Percentiles rank a stretch among this genome's conserved stretches.
phyloP scores from a whole-genome alignment of 805 yeast genomes.

The Candida schatavii region DNA sequence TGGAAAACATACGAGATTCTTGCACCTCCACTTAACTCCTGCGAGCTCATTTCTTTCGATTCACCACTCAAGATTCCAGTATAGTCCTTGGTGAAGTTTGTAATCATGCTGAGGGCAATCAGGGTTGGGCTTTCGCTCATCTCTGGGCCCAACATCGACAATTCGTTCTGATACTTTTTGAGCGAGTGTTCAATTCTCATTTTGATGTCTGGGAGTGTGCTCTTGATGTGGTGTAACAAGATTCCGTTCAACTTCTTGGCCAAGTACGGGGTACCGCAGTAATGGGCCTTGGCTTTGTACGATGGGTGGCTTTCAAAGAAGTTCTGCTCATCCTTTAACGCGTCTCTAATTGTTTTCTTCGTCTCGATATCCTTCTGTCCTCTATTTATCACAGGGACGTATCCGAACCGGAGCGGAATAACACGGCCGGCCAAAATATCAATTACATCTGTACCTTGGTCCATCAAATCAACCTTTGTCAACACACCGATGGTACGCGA shows the following conservation, averaged over 20 bases:
- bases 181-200: slow-evolving; percentile 82
- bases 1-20: slow-evolving; percentile 96
- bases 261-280: slow-evolving; percentile 97
- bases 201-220: slow-evolving; percentile 80
- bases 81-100: slow-evolving; percentile 90
- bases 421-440: slow-evolving; percentile 95
- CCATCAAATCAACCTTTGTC: slow-evolving; percentile 96
- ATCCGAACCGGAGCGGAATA: slow-evolving; percentile 91
- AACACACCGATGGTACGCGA: slow-evolving; percentile 93
- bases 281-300: slow-evolving; percentile 88
- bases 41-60: slow-evolving; percentile 80
- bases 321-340: slow-evolving; percentile 72
- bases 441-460: slow-evolving; percentile 94
- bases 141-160: slow-evolving; percentile 80
- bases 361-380: slow-evolving; percentile 94
- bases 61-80: slow-evolving; percentile 90
- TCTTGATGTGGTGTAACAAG: slow-evolving; percentile 77
- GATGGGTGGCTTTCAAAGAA: slow-evolving; percentile 89
- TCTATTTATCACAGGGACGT: slow-evolving; percentile 94
- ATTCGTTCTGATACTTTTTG: slow-evolving; percentile 79
- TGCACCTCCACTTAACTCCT: slow-evolving; percentile 96
- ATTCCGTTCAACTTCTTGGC: slow-evolving; percentile 89
- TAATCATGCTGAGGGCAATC: slow-evolving; percentile 84
- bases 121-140: slow-evolving; percentile 86
- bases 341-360: slow-evolving; percentile 83